These are phyloP conservation scores for Aspergillus terreus DNA, from an alignment of 2,329 filamentous ascomycete species.

Conservation along the genomic window DNA sequence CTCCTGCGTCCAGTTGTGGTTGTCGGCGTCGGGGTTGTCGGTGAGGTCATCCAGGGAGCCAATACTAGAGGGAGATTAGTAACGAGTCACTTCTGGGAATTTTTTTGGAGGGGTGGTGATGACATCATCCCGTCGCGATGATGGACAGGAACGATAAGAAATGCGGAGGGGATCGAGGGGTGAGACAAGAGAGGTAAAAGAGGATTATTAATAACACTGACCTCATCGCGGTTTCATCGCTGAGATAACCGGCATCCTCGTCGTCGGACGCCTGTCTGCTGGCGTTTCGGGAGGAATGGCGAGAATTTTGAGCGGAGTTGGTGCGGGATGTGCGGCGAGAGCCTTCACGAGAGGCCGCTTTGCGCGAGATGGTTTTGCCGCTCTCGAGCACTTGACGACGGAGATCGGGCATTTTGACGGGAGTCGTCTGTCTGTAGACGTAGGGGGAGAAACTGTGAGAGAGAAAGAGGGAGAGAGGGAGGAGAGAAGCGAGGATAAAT, in stretches of 20 bases:
- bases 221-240: conserved; percentile 59
- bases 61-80: conserved; percentile 41
- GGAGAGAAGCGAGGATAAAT: too few relatives aligned
- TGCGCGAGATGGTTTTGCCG: conserved; percentile 62
- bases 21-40: conserved; percentile 49
- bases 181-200: conserved; percentile 8
- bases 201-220: conserved; percentile 35
- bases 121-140: conserved; percentile 33
- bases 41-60: conserved; percentile 66
- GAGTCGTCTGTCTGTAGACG: neutral
- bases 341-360: conserved; percentile 53
- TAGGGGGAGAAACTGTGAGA: too few relatives aligned
- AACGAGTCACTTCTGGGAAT: neutral
- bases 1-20: conserved; percentile 58
- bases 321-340: conserved; percentile 53
- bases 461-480: too few relatives aligned
- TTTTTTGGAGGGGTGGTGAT: conserved; percentile 11
- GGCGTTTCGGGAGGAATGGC: conserved; percentile 50
- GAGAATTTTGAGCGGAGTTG: conserved; percentile 51
- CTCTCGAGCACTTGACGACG: conserved; percentile 61
- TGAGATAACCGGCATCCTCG: conserved; percentile 52
- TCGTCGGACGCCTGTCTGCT: conserved; percentile 59
- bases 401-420: conserved; percentile 42
- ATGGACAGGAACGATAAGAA: conserved; percentile 29
- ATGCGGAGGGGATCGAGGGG: conserved; percentile 5